Base-by-base conservation (phyloP, 441 rosid species). In the Euphorbia schlechtendalii region DNA sequence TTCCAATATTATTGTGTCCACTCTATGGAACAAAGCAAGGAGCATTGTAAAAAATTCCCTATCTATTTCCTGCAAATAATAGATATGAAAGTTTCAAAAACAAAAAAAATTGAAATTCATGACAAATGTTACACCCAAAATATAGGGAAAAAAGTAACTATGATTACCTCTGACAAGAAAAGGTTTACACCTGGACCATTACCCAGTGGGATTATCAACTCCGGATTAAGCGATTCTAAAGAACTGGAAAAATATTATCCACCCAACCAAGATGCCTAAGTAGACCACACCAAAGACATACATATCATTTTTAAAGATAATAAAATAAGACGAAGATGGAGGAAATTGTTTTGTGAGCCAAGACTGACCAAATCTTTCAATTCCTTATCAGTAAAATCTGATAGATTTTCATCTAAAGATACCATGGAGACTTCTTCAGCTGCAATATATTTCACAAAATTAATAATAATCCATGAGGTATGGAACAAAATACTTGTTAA, bases 221-320 rank as follows among this genome's bases (percentile, higher is more conserved):
- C 80, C 66, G 97, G 97, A 71, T 71, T 78, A 64, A 79, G 63
- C 56, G 75, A 69, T 72, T 79, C 76, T 18, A 64, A 51, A 63
- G 78, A 61, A 69, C 77, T 87, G 59, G 72, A 56, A 56, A 60
- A 78, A 77, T 90, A 93, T 8, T 90, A 88, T 70, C 96, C 97
- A 69, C 93, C 96, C 80, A 81, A 74, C 90, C 83, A 86, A 70
- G 92, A 83, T 79, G 92, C 97, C 99, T 93, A 73, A 6, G 69
- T 15, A 53, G 20, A 72, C 10, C 46, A 27, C 17, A 15, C 56
- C 63, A 60, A 71, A n/a, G 20, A 64, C 14, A 36, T 3, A 24
- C n/a, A n/a, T n/a, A n/a, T 7, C n/a, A 20, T 20, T 18, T 8
- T 43, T 43, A 11, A 32, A 36, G 8, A 49, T 36, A n/a, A 51